These are phyloP conservation scores for Hanseniaspora clermontiae DNA, from an alignment of 805 yeast genomes.

Conservation along the genomic window DNA sequence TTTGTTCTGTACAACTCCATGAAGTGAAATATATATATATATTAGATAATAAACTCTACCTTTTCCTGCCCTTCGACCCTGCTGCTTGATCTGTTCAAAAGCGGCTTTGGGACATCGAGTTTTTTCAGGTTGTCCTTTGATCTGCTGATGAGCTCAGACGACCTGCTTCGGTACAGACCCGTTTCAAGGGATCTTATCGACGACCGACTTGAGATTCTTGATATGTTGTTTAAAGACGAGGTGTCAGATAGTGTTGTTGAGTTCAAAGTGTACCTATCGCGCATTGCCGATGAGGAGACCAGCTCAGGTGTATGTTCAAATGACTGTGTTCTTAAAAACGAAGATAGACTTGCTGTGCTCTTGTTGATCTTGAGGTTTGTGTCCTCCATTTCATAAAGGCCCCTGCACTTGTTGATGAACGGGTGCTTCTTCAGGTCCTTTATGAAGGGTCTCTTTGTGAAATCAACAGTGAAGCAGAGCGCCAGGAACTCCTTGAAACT, in stretches of 20 bases:
- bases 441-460: constrained; percentile 36
- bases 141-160: neutral
- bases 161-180: constrained; percentile 8
- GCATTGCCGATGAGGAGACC: neutral
- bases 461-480: constrained; percentile 39
- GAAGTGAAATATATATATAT: neutral
- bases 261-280: neutral
- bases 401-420: constrained; percentile 20
- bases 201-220: neutral
- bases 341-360: constrained; percentile 3
- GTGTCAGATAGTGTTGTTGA: neutral
- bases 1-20: neutral
- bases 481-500: constrained; percentile 49
- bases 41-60: neutral
- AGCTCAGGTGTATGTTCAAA: constrained; percentile 4
- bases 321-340: neutral
- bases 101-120: neutral
- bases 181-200: neutral
- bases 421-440: constrained; percentile 36
- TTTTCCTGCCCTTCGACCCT: neutral
- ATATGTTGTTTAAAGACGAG: neutral
- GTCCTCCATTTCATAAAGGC: neutral
- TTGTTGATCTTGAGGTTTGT: constrained; percentile 2
- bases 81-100: neutral
- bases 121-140: constrained; percentile 2